Evolutionary conservation across 768 basidiomycete genomes (phyloP).

Genomic region (Phylloporus scabripes): DNA sequence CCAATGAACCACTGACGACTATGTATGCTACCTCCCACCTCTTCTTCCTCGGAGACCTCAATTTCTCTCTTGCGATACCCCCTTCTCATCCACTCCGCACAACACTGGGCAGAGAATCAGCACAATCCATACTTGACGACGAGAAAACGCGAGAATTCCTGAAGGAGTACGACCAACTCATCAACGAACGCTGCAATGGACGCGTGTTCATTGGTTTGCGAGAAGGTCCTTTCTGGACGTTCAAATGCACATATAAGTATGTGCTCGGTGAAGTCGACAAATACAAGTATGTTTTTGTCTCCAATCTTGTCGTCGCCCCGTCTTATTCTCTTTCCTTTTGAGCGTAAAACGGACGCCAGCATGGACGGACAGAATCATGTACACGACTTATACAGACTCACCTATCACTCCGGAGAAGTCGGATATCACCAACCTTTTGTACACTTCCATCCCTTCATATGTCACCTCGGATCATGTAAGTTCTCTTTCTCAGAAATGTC

Average conservation of each 20-base stretch:
- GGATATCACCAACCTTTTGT: slow-evolving; percentile 59
- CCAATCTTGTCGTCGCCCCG: background rate
- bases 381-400: slow-evolving; percentile 67
- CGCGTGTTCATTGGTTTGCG: slow-evolving; percentile 64
- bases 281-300: slow-evolving; percentile 53
- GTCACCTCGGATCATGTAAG: slow-evolving; percentile 87
- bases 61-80: slow-evolving; percentile 77
- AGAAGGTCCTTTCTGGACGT: slow-evolving; percentile 85
- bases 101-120: slow-evolving; percentile 33
- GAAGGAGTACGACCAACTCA: slow-evolving; percentile 71
- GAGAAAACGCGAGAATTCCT: slow-evolving; percentile 52
- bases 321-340: background rate
- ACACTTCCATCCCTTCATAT: slow-evolving; percentile 78
- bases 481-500: slow-evolving; percentile 4
- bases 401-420: slow-evolving; percentile 47
- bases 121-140: slow-evolving; percentile 38
- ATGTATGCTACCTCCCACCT: slow-evolving; percentile 86
- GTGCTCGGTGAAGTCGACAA: slow-evolving; percentile 73
- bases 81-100: slow-evolving; percentile 43
- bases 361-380: slow-evolving; percentile 92
- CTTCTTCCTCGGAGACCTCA: slow-evolving; percentile 91
- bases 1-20: slow-evolving; percentile 42
- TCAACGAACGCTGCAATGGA: slow-evolving; percentile 56
- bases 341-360: slow-evolving; percentile 74
- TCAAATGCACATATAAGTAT: slow-evolving; percentile 92